Percentiles rank a stretch among this genome's conserved stretches.
Conservation (phyloP, 2,329 filamentous ascomycete genomes). For the Botrytis porri region DNA sequence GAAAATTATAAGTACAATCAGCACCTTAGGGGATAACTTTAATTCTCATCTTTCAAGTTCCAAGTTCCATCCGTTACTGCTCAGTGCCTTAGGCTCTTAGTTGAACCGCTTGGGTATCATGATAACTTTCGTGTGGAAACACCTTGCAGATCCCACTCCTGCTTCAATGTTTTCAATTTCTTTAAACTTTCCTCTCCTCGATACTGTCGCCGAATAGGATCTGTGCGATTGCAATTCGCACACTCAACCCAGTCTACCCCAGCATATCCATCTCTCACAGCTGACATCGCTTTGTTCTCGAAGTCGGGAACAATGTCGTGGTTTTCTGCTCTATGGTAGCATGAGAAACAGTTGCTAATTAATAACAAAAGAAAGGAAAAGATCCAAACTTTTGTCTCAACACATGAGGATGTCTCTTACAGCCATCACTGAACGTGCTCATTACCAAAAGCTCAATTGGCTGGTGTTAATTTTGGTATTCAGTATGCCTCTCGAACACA, state of each 20-base stretch:
- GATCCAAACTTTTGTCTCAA: neutral
- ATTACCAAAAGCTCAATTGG: neutral
- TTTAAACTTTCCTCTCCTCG: neutral
- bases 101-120: neutral
- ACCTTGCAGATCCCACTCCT: slow-evolving; percentile 4
- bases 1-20: no score
- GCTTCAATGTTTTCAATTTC: neutral
- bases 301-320: neutral
- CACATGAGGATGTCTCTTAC: neutral
- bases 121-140: neutral
- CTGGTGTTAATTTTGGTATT: neutral
- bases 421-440: neutral
- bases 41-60: neutral
- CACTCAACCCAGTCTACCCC: neutral
- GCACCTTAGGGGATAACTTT: no score
- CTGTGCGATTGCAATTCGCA: neutral
- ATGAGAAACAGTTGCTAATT: neutral
- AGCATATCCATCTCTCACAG: neutral
- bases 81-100: neutral
- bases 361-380: neutral
- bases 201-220: neutral
- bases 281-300: neutral
- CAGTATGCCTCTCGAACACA: slow-evolving; percentile 7
- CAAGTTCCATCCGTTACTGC: neutral
- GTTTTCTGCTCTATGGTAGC: neutral